These are phyloP conservation scores for Arachis stenosperma DNA, from an alignment of 306 rosid genomes.

Conservation along the genomic window DNA sequence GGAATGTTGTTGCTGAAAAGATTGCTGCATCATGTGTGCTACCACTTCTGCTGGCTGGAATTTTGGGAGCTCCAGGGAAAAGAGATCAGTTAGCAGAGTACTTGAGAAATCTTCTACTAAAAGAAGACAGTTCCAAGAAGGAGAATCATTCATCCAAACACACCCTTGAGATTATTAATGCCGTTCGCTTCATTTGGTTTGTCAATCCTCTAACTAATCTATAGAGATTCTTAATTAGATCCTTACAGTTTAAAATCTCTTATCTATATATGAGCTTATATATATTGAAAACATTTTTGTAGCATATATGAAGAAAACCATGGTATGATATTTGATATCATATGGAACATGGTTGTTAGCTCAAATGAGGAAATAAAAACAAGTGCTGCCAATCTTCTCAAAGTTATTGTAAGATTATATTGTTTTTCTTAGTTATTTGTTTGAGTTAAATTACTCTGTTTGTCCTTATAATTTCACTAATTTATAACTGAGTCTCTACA, in stretches of 20 bases:
- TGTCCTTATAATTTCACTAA: too few relatives aligned
- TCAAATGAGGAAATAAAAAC: slow-evolving; percentile 65
- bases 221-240: too few relatives aligned
- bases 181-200: slow-evolving; percentile 90
- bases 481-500: too few relatives aligned
- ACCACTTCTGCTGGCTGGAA: slow-evolving; percentile 89
- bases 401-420: slow-evolving; percentile 67
- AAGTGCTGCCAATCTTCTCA: slow-evolving; percentile 70
- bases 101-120: slow-evolving; percentile 64
- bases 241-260: too few relatives aligned
- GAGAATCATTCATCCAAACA: slow-evolving; percentile 55
- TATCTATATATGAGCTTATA: too few relatives aligned
- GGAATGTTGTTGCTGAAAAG: slow-evolving; percentile 62
- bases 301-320: slow-evolving; percentile 82
- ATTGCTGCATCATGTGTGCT: slow-evolving; percentile 81
- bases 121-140: slow-evolving; percentile 57
- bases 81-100: slow-evolving; percentile 60
- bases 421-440: slow-evolving; percentile 14
- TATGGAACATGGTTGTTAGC: slow-evolving; percentile 96
- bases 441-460: too few relatives aligned
- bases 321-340: slow-evolving; percentile 64
- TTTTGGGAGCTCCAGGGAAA: slow-evolving; percentile 78
- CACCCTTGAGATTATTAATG: slow-evolving; percentile 67
- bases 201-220: slow-evolving; percentile 36
- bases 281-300: slow-evolving; percentile 36